Conservation (phyloP, 306 rosid species). For the Cicer judaicum region DNA sequence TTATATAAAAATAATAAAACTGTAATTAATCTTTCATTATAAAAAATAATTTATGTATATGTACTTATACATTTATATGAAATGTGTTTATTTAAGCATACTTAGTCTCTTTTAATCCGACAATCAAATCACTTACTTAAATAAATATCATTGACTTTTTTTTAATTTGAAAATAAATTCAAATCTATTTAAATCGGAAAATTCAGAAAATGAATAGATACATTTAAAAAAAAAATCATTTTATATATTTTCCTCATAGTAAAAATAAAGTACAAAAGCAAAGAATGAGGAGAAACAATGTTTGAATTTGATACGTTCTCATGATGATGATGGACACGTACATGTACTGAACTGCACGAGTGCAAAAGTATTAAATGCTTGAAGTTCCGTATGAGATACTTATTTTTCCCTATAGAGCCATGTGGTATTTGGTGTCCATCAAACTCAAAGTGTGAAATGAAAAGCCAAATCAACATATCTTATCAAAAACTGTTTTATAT, state of each 20-base stretch:
- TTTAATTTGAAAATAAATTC: neutral
- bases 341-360: constrained; percentile 40
- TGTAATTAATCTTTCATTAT: too few relatives aligned
- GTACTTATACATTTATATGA: too few relatives aligned
- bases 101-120: too few relatives aligned
- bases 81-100: accelerated
- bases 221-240: too few relatives aligned
- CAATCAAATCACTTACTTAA: too few relatives aligned
- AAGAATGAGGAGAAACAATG: neutral
- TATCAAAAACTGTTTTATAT: neutral
- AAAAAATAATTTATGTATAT: too few relatives aligned
- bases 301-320: neutral
- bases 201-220: too few relatives aligned
- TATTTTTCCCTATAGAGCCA: neutral
- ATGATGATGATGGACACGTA: neutral
- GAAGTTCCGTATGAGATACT: neutral
- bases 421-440: constrained; percentile 13
- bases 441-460: neutral
- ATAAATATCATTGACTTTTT: too few relatives aligned
- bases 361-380: constrained; percentile 16
- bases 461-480: neutral
- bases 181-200: neutral
- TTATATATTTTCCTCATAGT: too few relatives aligned
- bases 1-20: too few relatives aligned
- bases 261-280: too few relatives aligned